Base-by-base conservation (phyloP, 2,329 filamentous ascomycete species). In the Fusarium pseudograminearum region DNA sequence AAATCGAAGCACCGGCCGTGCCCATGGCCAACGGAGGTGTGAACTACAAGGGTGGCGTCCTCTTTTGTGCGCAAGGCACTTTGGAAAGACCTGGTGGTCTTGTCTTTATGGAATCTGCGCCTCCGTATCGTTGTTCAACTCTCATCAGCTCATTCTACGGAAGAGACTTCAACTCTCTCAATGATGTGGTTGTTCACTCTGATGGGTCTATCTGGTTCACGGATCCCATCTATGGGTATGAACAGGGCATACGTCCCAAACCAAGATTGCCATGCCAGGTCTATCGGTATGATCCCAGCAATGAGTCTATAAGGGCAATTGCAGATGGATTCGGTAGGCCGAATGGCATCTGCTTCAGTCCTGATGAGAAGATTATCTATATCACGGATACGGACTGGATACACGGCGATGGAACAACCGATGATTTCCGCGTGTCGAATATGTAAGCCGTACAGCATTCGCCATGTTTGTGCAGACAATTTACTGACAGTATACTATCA, bases 161-260 rank as follows among this genome's bases (percentile, higher is more conserved):
- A 2, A 76, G 82, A 9, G 76, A 78, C 4, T 86, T 86, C 73
- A 86, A 85, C 70, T 84, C 81, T 4, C 76, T 83, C 45, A 85
- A 85, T 62, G 84, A 86, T 57, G 82, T 86, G 5, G 80, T 84
- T 8, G 75, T 83, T 16, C 76, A 79, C 45, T 68, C 65, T 2
- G 82, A 84, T 58, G 81, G 82, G 6, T 77, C 76, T 8, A 78
- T 86, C 26, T 86, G 83, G 83, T 85, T 86, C 69, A 85, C 83
- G 0, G 84, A 86, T 68, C 82, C 83, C 1, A 76, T 78, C 11
- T 86, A 86, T 70, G 85, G 84, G 11, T 80, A 76, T 28, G 80
- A 84, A 58, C 83, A 85, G 66, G 79, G 82, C 12, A 83, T 84
- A 67, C 78, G 84, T 12, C 81, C 80, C 12, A 71, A 74, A 12